These are phyloP conservation scores for Alternaria hordeiaustralica DNA, from an alignment of 2,329 filamentous ascomycete species.

Conservation along the genomic window DNA sequence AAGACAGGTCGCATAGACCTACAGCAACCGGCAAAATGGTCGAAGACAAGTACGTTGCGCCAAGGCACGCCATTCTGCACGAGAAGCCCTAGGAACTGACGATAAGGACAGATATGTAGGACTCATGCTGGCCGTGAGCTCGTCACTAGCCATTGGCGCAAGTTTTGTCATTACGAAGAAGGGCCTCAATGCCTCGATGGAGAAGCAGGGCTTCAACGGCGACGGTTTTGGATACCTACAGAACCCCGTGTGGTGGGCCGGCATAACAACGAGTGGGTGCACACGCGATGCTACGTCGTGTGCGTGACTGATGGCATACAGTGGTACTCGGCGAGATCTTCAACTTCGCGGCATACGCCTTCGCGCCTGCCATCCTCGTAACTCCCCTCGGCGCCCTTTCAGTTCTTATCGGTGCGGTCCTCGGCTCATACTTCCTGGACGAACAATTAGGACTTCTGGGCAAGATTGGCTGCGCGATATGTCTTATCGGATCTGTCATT, in stretches of 20 bases:
- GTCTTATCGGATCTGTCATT: conserved; percentile 92
- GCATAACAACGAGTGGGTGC: conserved; percentile 81
- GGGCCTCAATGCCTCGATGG: conserved; percentile 89
- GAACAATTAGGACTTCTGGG: conserved; percentile 90
- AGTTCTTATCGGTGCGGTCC: conserved; percentile 91
- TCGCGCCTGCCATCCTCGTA: conserved; percentile 97
- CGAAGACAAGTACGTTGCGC: conserved; percentile 50
- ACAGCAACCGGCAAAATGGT: conserved; percentile 36
- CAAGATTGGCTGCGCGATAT: conserved; percentile 94
- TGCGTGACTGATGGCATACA: conserved; percentile 49
- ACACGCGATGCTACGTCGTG: neutral
- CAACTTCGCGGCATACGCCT: conserved; percentile 98
- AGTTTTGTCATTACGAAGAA: conserved; percentile 99
- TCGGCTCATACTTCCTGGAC: conserved; percentile 92
- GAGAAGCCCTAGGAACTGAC: conserved; percentile 25
- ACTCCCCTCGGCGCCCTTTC: conserved; percentile 92
- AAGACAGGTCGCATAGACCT: conserved; percentile 14
- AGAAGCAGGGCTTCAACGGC: conserved; percentile 93
- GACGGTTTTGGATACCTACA: conserved; percentile 94
- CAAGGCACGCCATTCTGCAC: neutral
- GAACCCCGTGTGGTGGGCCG: conserved; percentile 97
- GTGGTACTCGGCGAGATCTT: conserved; percentile 93
- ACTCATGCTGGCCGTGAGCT: conserved; percentile 49
- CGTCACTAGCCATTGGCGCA: conserved; percentile 63
- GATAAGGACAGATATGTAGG: conserved; percentile 48